phyloP scores from a whole-genome alignment of 805 yeast species.

The Ogataea dorogensis region DNA sequence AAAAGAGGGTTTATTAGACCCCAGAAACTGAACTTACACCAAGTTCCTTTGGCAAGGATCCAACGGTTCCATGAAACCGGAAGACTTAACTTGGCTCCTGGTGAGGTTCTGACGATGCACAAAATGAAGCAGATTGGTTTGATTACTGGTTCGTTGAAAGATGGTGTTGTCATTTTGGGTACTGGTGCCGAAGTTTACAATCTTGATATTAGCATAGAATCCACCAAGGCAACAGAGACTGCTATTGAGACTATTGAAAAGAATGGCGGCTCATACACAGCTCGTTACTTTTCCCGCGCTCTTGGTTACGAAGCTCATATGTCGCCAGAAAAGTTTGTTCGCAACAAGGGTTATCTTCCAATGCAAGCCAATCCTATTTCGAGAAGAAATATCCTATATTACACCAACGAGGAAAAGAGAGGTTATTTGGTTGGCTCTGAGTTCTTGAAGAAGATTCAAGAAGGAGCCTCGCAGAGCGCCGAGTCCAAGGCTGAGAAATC shows the following conservation, averaged over 20 bases:
- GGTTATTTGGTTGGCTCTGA: slow-evolving; percentile 61
- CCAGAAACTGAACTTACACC: slow-evolving; percentile 50
- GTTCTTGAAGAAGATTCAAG: slow-evolving; percentile 35
- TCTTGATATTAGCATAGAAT: slow-evolving; percentile 74
- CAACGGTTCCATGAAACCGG: slow-evolving; percentile 69
- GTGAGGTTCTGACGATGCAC: slow-evolving; percentile 69
- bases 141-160: slow-evolving; percentile 64
- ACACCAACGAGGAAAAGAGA: slow-evolving; percentile 65
- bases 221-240: slow-evolving; percentile 70
- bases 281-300: slow-evolving; percentile 62
- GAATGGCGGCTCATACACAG: slow-evolving; percentile 70
- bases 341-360: slow-evolving; percentile 77
- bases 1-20: slow-evolving; percentile 82
- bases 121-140: slow-evolving; percentile 74
- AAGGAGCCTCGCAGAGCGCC: slow-evolving; percentile 19
- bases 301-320: slow-evolving; percentile 74
- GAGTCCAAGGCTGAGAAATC: slow-evolving; percentile 18
- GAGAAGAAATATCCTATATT: slow-evolving; percentile 75
- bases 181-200: slow-evolving; percentile 50
- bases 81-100: slow-evolving; percentile 55
- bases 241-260: slow-evolving; percentile 74
- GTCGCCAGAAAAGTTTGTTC: slow-evolving; percentile 66
- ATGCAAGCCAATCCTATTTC: slow-evolving; percentile 81
- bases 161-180: slow-evolving; percentile 82
- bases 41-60: slow-evolving; percentile 66